phyloP scores from a whole-genome alignment of 2,329 filamentous ascomycete species.

The Phoma herbarum region DNA sequence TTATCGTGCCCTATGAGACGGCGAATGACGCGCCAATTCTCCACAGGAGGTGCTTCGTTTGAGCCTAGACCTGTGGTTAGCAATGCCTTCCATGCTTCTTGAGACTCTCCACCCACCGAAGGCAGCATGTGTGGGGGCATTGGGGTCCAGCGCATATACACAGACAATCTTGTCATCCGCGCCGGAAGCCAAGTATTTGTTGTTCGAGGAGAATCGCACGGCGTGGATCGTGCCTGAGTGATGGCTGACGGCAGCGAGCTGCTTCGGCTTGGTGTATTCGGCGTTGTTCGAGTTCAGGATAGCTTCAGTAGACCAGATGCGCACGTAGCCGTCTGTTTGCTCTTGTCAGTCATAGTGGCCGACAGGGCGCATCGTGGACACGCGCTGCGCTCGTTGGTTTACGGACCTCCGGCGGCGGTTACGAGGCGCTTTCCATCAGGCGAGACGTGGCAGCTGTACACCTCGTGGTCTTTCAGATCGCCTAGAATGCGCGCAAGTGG shows the following conservation, averaged over 20 bases:
- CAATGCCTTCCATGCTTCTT: slow-evolving; percentile 1
- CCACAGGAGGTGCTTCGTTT: slow-evolving; percentile 89
- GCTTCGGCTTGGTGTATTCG: slow-evolving; percentile 79
- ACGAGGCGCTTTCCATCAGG: slow-evolving; percentile 91
- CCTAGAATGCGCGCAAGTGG: slow-evolving; percentile 59
- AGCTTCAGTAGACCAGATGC: slow-evolving; percentile 96
- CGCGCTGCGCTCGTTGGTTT: slow-evolving; percentile 24
- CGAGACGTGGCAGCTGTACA: slow-evolving; percentile 97
- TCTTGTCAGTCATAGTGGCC: slow-evolving; percentile 28
- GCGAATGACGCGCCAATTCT: slow-evolving; percentile 97
- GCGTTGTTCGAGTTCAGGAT: slow-evolving; percentile 82
- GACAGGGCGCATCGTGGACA: slow-evolving; percentile 30
- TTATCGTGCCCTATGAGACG: slow-evolving; percentile 97
- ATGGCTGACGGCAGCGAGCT: slow-evolving; percentile 97
- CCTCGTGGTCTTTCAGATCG: slow-evolving; percentile 97
- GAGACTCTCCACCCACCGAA: slow-evolving; percentile 69
- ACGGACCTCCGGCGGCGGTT: slow-evolving; percentile 88
- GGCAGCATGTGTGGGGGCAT: slow-evolving; percentile 76
- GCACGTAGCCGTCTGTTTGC: slow-evolving; percentile 84
- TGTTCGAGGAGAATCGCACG: slow-evolving; percentile 94
- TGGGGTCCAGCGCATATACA: slow-evolving; percentile 89
- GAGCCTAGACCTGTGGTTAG: slow-evolving; percentile 62
- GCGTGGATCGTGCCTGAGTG: slow-evolving; percentile 97
- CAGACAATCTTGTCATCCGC: slow-evolving; percentile 99
- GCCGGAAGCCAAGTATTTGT: slow-evolving; percentile 93